Conservation (phyloP, 2,329 filamentous ascomycete species). For the Sordariomycetes sp. region DNA sequence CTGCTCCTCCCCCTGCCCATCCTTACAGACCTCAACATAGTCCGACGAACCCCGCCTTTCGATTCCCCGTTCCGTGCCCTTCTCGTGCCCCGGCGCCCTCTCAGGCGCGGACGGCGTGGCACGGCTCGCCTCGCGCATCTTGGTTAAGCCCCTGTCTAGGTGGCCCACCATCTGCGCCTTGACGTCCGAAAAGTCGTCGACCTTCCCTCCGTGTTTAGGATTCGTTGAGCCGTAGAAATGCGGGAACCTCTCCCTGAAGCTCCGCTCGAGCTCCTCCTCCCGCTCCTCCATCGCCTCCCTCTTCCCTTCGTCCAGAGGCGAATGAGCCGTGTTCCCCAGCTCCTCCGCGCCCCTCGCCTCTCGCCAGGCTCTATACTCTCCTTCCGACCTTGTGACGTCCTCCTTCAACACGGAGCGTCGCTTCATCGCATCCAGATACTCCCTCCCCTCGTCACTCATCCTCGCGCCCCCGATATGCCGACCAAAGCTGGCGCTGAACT, state of each 20-base stretch:
- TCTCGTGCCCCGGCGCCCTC: not conserved
- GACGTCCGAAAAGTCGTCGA: constrained; percentile 21
- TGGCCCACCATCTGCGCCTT: constrained; percentile 34
- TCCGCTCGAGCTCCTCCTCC: constrained; percentile 33
- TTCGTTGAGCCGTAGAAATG: constrained; percentile 20
- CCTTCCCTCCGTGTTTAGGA: constrained; percentile 6
- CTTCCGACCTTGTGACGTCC: constrained; percentile 16
- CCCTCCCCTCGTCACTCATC: constrained; percentile 24
- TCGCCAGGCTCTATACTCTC: constrained; percentile 31
- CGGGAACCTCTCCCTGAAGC: constrained; percentile 31
- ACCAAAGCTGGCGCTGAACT: constrained; percentile 39
- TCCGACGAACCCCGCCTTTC: constrained; percentile 9
- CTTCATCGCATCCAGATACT: constrained; percentile 19
- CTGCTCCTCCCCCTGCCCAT: constrained; percentile 6
- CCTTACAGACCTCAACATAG: constrained; percentile 19
- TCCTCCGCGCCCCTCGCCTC: constrained; percentile 28
- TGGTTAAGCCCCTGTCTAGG: constrained; percentile 30
- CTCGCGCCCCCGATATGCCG: constrained; percentile 31
- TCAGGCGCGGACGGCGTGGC: not conserved
- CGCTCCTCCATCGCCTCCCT: constrained; percentile 25
- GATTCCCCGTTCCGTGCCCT: not conserved
- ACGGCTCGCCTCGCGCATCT: constrained; percentile 19
- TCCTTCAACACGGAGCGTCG: constrained; percentile 16
- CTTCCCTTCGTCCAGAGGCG: constrained; percentile 17
- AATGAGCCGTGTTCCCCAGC: constrained; percentile 6